Conservation (phyloP, 805 yeast species). For the Saturnispora silvae region DNA sequence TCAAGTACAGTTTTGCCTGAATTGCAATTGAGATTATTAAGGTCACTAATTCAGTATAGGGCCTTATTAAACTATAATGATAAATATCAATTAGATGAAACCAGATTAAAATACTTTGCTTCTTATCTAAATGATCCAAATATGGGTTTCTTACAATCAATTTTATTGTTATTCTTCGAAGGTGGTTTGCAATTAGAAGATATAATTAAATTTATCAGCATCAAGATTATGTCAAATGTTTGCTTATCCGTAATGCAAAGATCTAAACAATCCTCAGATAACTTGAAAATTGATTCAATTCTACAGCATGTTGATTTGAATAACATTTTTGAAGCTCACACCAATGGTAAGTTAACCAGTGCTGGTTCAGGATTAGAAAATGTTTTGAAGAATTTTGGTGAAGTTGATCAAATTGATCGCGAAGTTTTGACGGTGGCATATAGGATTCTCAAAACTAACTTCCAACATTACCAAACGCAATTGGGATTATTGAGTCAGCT, state of each 20-base stretch:
- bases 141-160: slow-evolving; percentile 30
- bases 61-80: slow-evolving; percentile 19
- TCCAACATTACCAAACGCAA: slow-evolving; percentile 25
- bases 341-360: not conserved
- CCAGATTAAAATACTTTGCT: slow-evolving; percentile 13
- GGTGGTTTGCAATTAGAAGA: slow-evolving; percentile 35
- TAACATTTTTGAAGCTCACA: slow-evolving; percentile 3
- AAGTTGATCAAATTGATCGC: not conserved
- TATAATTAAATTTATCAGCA: slow-evolving; percentile 18
- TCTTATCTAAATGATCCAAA: slow-evolving; percentile 22
- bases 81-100: slow-evolving; percentile 7
- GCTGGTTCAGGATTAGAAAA: slow-evolving; percentile 5
- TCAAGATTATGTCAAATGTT: slow-evolving; percentile 17
- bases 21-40: slow-evolving; percentile 24
- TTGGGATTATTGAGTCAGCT: slow-evolving; percentile 23
- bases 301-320: slow-evolving; percentile 8
- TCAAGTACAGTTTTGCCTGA: slow-evolving; percentile 7
- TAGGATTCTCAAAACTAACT: slow-evolving; percentile 26
- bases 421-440: slow-evolving; percentile 27
- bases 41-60: slow-evolving; percentile 35
- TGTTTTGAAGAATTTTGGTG: slow-evolving; percentile 1
- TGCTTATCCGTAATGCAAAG: slow-evolving; percentile 18
- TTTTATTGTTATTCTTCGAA: slow-evolving; percentile 31
- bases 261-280: slow-evolving; percentile 9
- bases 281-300: slow-evolving; percentile 17